Conservation (phyloP, 768 basidiomycete genomes). For the Russula dissimulans region DNA sequence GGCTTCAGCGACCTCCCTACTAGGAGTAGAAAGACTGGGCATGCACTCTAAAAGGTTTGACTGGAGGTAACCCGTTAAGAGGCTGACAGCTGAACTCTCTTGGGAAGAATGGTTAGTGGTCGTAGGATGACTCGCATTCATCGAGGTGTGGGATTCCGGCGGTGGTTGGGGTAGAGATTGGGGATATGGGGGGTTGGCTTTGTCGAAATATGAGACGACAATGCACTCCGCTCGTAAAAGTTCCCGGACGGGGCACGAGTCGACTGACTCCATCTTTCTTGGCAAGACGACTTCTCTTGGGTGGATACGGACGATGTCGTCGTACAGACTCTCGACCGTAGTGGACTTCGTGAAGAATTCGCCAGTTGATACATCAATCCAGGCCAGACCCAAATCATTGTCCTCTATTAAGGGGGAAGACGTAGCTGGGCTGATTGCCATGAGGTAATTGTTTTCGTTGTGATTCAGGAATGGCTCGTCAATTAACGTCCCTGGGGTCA, state of each 20-base stretch:
- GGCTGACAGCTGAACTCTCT: slow-evolving; percentile 49
- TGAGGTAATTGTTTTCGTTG: slow-evolving; percentile 83
- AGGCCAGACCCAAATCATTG: slow-evolving; percentile 59
- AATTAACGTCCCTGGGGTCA: slow-evolving; percentile 91
- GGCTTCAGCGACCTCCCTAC: slow-evolving; percentile 41
- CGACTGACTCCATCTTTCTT: slow-evolving; percentile 28
- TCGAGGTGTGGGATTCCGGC: slow-evolving; percentile 17
- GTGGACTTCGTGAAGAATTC: slow-evolving; percentile 77
- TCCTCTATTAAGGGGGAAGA: not conserved
- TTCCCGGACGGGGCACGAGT: slow-evolving; percentile 38
- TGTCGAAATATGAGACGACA: slow-evolving; percentile 42
- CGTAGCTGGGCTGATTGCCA: slow-evolving; percentile 41
- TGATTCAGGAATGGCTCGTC: slow-evolving; percentile 84
- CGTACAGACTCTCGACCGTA: slow-evolving; percentile 47
- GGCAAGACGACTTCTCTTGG: slow-evolving; percentile 79
- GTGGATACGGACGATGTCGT: slow-evolving; percentile 72
- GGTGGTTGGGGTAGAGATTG: not conserved
- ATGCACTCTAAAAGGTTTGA: slow-evolving; percentile 69
- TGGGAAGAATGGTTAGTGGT: slow-evolving; percentile 22
- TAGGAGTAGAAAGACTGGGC: slow-evolving; percentile 52
- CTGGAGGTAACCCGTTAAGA: slow-evolving; percentile 58
- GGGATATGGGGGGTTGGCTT: not conserved
- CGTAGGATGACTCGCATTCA: not conserved
- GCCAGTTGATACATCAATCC: slow-evolving; percentile 92
- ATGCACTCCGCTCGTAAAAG: slow-evolving; percentile 45